A percentile compares a stretch with the other conserved stretches of the same genome.
phyloP scores from a whole-genome alignment of 2,329 filamentous ascomycete species.

The Monilinia fructigena region DNA sequence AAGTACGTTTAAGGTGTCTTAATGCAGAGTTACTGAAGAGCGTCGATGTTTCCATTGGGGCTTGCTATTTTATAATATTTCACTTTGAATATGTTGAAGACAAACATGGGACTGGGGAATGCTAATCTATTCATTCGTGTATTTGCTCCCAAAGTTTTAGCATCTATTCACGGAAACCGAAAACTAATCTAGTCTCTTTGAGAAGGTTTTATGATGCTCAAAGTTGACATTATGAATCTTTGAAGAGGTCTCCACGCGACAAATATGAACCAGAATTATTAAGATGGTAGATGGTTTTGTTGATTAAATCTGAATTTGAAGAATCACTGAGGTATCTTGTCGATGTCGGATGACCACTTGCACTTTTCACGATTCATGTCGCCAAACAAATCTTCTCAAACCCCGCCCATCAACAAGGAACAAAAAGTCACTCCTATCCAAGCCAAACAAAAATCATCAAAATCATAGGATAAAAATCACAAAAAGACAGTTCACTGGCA shows the following conservation, averaged over 20 bases:
- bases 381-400: neutral
- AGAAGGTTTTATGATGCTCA: neutral
- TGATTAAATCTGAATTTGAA: neutral
- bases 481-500: neutral
- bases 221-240: neutral
- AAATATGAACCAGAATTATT: neutral
- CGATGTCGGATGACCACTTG: neutral
- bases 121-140: neutral
- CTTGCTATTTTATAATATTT: neutral
- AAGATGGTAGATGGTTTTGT: neutral
- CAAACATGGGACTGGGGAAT: neutral
- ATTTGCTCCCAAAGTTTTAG: neutral
- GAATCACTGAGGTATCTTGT: neutral
- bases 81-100: neutral
- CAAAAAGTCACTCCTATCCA: neutral
- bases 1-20: neutral
- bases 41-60: neutral
- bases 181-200: neutral
- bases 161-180: neutral
- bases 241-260: neutral
- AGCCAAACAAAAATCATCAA: neutral
- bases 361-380: neutral
- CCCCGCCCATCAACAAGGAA: neutral
- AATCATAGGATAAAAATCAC: neutral
- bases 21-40: neutral